Conservation (phyloP, 2,329 filamentous ascomycete species). For the Fusarium transvaalense region DNA sequence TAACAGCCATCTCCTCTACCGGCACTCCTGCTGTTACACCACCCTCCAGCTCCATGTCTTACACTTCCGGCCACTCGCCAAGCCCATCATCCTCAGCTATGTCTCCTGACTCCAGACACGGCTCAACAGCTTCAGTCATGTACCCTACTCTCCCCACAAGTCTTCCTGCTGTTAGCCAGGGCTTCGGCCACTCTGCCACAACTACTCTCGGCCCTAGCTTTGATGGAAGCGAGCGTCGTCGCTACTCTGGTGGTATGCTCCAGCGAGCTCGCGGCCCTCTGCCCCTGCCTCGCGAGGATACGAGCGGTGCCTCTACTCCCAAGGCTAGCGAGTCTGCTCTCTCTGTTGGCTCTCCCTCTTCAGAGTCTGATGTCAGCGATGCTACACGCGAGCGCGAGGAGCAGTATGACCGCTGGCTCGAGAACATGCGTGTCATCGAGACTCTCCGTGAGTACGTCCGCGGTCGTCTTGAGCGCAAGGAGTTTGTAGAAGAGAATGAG, state of each 20-base stretch:
- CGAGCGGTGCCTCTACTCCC: conserved; percentile 58
- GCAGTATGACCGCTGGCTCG: conserved; percentile 73
- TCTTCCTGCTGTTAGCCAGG: conserved; percentile 73
- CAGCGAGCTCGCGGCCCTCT: conserved; percentile 67
- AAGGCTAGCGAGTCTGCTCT: conserved; percentile 59
- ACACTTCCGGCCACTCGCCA: conserved; percentile 82
- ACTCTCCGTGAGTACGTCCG: conserved; percentile 69
- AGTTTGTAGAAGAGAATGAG: conserved; percentile 59
- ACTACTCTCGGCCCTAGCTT: conserved; percentile 78
- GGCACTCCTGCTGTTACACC: conserved; percentile 84
- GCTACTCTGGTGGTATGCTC: conserved; percentile 75
- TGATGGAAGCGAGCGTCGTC: conserved; percentile 71
- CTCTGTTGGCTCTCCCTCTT: conserved; percentile 66
- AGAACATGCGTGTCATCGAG: conserved; percentile 75
- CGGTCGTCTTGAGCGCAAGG: conserved; percentile 67
- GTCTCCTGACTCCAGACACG: conserved; percentile 74
- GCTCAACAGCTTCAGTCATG: conserved; percentile 70
- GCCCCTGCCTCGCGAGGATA: conserved; percentile 54
- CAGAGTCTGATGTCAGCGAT: conserved; percentile 66
- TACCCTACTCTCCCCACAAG: conserved; percentile 75
- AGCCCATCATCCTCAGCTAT: conserved; percentile 77
- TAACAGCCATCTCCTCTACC: conserved; percentile 69
- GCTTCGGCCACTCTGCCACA: conserved; percentile 77
- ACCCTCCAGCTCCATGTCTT: conserved; percentile 80
- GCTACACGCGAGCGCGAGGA: conserved; percentile 69